Evolutionary conservation across 371 early-diverging fungal genomes (phyloP), one percentile per base, ranked within the genome.

Genomic region (Mucor lusitanicus): DNA sequence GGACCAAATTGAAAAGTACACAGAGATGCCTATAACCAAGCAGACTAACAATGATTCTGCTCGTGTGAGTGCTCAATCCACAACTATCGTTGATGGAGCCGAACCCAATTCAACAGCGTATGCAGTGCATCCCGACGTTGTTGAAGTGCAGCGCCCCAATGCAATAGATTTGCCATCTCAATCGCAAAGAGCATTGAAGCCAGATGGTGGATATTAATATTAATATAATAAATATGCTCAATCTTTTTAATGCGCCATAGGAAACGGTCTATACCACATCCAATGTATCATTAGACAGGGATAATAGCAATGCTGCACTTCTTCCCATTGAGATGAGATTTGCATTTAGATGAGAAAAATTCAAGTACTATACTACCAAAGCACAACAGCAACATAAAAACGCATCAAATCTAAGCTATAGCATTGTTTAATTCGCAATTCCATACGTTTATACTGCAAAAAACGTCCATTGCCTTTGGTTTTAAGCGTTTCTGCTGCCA

Each of bases 1-100:
- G 63, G 63, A 62, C 19, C 17, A 37, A 15, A 33, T 62, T 25
- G 63, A 62, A 37, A 62, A 62, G 37, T 53, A 53, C 48, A 23
- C 53, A 1, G 63, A 62, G 17, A 32, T 61, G 15, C 48, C 50
- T 21, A 0, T n/a, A 42, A 42, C 17, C 6, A 1, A 6, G 6
- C n/a, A n/a, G 17, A n/a, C n/a, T 17, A 42, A 2, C n/a, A 42
- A 42, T n/a, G n/a, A 6, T 15, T 19, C 48, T 19, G 21, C 6
- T 48, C n/a, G n/a, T n/a, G n/a, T n/a, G n/a, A 48, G 11, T 21
- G 23, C 8, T 23, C 11, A 21, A 23, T 48, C 48, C 2, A 48
- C 23, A 11, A 48, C 48, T 2, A 19, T 48, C 3, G 21, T 19
- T 4, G 11, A 23, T 23, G 11, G 23, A 3, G 48, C 7, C 6